Conservation (phyloP, 2,329 filamentous ascomycete genomes). For the Raffaelea albimanens region DNA sequence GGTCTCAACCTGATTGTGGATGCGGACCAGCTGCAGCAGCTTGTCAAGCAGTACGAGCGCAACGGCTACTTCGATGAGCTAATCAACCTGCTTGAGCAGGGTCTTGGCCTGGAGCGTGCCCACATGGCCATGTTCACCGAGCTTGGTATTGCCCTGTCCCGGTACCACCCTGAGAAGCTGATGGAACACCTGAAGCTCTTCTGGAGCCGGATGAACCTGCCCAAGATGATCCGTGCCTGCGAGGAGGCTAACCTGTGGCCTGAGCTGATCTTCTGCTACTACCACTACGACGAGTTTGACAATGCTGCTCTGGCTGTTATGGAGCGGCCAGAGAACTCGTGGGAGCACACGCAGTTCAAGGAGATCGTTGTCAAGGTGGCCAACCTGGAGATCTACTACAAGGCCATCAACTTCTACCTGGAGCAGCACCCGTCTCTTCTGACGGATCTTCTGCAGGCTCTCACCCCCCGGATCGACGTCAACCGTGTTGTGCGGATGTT, state of each 20-base stretch:
- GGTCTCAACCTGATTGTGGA: slow-evolving; percentile 97
- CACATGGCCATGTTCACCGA: slow-evolving; percentile 98
- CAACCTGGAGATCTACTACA: slow-evolving; percentile 98
- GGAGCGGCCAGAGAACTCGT: slow-evolving; percentile 92
- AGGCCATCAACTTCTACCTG: slow-evolving; percentile 91
- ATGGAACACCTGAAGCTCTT: slow-evolving; percentile 99
- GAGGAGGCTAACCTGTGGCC: slow-evolving; percentile 96
- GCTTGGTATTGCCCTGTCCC: slow-evolving; percentile 82
- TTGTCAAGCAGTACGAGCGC: slow-evolving; percentile 93
- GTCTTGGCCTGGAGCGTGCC: slow-evolving; percentile 80
- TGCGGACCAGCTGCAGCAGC: slow-evolving; percentile 83
- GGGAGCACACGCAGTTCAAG: slow-evolving; percentile 99
- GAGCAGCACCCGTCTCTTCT: slow-evolving; percentile 92
- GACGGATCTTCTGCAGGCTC: slow-evolving; percentile 85
- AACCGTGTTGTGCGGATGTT: slow-evolving; percentile 99
- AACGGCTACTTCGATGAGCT: slow-evolving; percentile 99
- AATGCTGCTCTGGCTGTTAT: slow-evolving; percentile 96
- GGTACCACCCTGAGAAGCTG: slow-evolving; percentile 88
- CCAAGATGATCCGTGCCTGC: slow-evolving; percentile 87
- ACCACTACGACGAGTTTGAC: slow-evolving; percentile 97
- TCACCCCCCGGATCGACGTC: slow-evolving; percentile 92
- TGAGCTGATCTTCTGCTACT: slow-evolving; percentile 94
- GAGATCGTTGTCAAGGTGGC: slow-evolving; percentile 96
- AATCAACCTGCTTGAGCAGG: slow-evolving; percentile 86
- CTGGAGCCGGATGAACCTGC: slow-evolving; percentile 96